Base-by-base conservation (phyloP, 2,329 filamentous ascomycete species). In the Neoarthrinium moseri region DNA sequence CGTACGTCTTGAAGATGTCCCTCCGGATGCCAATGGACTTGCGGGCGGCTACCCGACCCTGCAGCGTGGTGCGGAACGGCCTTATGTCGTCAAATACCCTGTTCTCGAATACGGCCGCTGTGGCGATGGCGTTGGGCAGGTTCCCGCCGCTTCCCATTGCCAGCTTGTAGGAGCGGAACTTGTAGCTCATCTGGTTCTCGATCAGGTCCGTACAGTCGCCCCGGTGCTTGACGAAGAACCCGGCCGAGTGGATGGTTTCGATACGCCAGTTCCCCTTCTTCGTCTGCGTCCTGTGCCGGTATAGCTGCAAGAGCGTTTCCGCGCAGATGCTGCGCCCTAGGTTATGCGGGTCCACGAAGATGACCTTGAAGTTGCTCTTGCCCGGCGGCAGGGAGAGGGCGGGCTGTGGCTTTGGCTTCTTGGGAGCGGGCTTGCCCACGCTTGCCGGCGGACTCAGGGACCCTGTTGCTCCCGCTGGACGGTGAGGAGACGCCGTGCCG, bases 331-430 rank as follows among this genome's bases (percentile, higher is more conserved):
- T 40, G n/a, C 37, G 37, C 3, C 21, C 37, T 11, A 40, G 6
- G 5, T 40, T 40, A 27, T 40, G 23, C 7, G 37, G 37, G 27
- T 40, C 37, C 12, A 40, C 15, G 22, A 40, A 40, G 20, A 40
- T 40, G 37, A 40, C 12, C 20, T 40, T 40, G 20, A 40, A 40
- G 37, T 40, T 23, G 15, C 15, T 40, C 21, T 15, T 17, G 3
- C 13, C 21, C 17, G 37, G 37, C 15, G 37, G 17, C 10, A 15
- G 32, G 17, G 32, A 40, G 5, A 23, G 37, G 11, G 37, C 24
- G n/a, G 37, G 37, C 12, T 11, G 13, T 15, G 37, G 37, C 20
- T 15, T 40, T 17, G 3, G 37, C 15, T 40, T 27, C 12, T 40
- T 22, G n/a, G n/a, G n/a, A n/a, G n/a, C n/a, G n/a, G n/a, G n/a